Conservation (phyloP, 352 stramenopile genomes). For the Phytophthora ramorum region DNA sequence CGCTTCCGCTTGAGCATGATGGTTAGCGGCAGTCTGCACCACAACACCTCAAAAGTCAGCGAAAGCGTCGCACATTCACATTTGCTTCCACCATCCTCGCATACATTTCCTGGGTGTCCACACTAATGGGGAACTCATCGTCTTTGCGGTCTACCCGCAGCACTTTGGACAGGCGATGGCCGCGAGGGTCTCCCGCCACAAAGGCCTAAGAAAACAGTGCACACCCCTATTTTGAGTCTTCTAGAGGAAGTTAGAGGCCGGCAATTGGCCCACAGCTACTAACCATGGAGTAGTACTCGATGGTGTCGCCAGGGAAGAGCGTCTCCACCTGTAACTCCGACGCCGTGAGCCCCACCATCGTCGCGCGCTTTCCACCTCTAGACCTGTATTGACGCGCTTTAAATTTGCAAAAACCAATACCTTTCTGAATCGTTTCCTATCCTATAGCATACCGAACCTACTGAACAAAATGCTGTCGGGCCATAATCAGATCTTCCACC, state of each 20-base stretch:
- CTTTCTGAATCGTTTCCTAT: neutral
- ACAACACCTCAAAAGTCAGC: neutral
- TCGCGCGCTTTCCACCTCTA: slow-evolving; percentile 12
- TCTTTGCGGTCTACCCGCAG: slow-evolving; percentile 54
- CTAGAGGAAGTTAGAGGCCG: neutral
- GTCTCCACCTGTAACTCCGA: slow-evolving; percentile 63
- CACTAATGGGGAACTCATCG: slow-evolving; percentile 59
- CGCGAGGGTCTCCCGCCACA: slow-evolving; percentile 69
- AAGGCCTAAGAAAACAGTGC: slow-evolving; percentile 53
- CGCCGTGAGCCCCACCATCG: slow-evolving; percentile 53
- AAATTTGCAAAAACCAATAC: too few relatives aligned
- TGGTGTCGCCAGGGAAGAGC: slow-evolving; percentile 73
- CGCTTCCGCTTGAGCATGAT: slow-evolving; percentile 76
- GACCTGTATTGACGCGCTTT: neutral
- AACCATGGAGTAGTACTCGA: slow-evolving; percentile 85
- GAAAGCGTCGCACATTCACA: neutral
- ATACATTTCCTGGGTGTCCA: slow-evolving; percentile 82
- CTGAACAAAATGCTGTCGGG: too few relatives aligned
- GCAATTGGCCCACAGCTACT: neutral
- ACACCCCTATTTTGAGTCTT: slow-evolving; percentile 17
- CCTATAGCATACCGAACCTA: neutral
- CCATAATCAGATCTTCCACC: neutral
- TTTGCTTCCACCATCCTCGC: neutral
- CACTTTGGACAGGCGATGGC: slow-evolving; percentile 70
- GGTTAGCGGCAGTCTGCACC: slow-evolving; percentile 60